Evolutionary conservation across 2,329 filamentous ascomycete genomes (phyloP).

Genomic region (Myriosclerotinia scirpicola): DNA sequence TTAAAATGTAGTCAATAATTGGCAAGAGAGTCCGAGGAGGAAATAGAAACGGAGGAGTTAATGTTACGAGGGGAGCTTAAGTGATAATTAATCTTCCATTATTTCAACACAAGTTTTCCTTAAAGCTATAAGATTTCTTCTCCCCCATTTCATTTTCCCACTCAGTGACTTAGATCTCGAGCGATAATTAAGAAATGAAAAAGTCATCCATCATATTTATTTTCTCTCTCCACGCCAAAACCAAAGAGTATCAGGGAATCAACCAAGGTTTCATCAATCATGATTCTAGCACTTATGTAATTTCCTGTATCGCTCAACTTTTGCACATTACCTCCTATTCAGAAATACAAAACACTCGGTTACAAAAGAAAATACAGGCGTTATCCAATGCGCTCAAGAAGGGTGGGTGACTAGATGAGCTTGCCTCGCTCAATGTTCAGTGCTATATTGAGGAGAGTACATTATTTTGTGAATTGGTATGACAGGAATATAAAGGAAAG

Average conservation of each 20-base stretch:
- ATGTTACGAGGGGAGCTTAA: slow-evolving; percentile 44
- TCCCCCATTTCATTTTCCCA: neutral
- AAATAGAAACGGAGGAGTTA: slow-evolving; percentile 51
- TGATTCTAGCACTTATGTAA: neutral
- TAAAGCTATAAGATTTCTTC: neutral
- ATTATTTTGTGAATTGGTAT: neutral
- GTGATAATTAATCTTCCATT: neutral
- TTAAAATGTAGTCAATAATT: slow-evolving; percentile 54
- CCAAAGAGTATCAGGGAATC: neutral
- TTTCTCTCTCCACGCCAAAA: neutral
- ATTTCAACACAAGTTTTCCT: neutral
- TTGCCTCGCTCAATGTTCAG: neutral
- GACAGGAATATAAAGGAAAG: neutral
- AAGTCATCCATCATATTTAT: neutral
- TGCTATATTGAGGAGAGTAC: neutral
- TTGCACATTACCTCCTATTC: too few species aligned
- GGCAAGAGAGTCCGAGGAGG: slow-evolving; percentile 55
- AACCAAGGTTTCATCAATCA: neutral
- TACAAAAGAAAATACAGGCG: neutral
- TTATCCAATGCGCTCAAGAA: neutral
- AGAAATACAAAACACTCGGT: neutral
- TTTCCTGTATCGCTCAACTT: neutral
- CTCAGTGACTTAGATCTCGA: neutral
- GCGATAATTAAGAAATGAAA: neutral
- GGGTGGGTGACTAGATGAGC: neutral